phyloP scores from a whole-genome alignment of 148 eudicot genomes.

The Talinum fruticosum region DNA sequence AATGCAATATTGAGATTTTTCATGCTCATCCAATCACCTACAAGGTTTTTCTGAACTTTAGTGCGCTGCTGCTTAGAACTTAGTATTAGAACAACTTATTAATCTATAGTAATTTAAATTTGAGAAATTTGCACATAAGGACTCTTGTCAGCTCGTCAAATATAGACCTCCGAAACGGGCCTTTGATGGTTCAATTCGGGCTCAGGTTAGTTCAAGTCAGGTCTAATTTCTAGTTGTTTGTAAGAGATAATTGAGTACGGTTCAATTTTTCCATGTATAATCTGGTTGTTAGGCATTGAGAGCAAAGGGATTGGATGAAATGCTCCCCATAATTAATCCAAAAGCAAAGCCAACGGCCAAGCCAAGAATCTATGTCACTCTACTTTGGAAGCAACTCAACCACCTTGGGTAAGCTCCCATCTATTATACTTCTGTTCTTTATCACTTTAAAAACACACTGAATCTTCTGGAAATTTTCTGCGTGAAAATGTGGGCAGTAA shows the following conservation, averaged over 20 bases:
- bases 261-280: not conserved
- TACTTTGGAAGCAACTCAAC: constrained; percentile 96
- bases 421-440: not conserved
- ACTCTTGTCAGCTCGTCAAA: too few species aligned
- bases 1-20: too few species aligned
- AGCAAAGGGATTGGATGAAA: constrained; percentile 63
- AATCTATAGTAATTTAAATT: too few species aligned
- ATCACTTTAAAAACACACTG: too few species aligned
- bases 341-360: constrained; percentile 70
- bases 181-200: not conserved
- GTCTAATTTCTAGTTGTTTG: not conserved
- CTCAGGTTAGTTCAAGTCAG: not conserved
- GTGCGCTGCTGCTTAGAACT: too few species aligned
- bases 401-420: constrained; percentile 70
- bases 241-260: not conserved
- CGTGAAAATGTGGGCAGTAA: too few species aligned
- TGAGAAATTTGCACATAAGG: too few species aligned
- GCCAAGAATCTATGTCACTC: constrained; percentile 61
- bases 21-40: too few species aligned
- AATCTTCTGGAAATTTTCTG: too few species aligned
- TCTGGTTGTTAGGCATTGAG: constrained; percentile 46
- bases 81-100: too few species aligned
- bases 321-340: constrained; percentile 70
- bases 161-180: not conserved
- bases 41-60: too few species aligned